A percentile compares a stretch with the other conserved stretches of the same genome.
These are phyloP conservation scores for Cryphonectria carpinicola DNA, from an alignment of 2,329 filamentous ascomycete genomes.

Conservation along the genomic window DNA sequence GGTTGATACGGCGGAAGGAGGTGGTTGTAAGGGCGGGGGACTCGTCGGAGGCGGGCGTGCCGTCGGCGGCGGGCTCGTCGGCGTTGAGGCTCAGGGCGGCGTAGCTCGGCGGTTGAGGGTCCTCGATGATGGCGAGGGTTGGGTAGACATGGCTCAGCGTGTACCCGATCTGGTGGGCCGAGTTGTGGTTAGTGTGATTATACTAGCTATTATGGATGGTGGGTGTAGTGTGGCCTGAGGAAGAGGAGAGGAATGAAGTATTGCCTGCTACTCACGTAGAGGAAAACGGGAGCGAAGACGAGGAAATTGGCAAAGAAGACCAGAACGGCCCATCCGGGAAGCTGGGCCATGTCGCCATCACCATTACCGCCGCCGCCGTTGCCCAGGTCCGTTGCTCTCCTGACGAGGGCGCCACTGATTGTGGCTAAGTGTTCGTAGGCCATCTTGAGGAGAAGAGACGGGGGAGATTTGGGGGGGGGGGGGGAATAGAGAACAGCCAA, in stretches of 20 bases:
- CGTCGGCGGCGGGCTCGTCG: slow-evolving; percentile 37
- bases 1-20: slow-evolving; percentile 55
- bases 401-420: slow-evolving; percentile 23
- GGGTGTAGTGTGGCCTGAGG: neutral
- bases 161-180: slow-evolving; percentile 49
- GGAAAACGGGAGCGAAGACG: slow-evolving; percentile 49
- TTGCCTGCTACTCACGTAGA: slow-evolving; percentile 44
- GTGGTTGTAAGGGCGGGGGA: slow-evolving; percentile 50
- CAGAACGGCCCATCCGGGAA: slow-evolving; percentile 46
- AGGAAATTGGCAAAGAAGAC: slow-evolving; percentile 47
- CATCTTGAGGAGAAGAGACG: neutral
- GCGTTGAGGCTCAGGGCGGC: slow-evolving; percentile 52
- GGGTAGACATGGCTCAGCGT: slow-evolving; percentile 55
- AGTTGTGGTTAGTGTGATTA: neutral
- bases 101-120: slow-evolving; percentile 60
- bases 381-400: slow-evolving; percentile 20
- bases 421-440: slow-evolving; percentile 17
- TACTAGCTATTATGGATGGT: neutral
- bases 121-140: slow-evolving; percentile 61
- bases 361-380: slow-evolving; percentile 1
- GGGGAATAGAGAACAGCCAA: neutral
- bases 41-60: slow-evolving; percentile 40
- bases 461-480: no score
- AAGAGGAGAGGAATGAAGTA: neutral
- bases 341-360: slow-evolving; percentile 30